Base-by-base conservation (phyloP, 2,329 filamentous ascomycete species). In the Cladophialophora immunda region DNA sequence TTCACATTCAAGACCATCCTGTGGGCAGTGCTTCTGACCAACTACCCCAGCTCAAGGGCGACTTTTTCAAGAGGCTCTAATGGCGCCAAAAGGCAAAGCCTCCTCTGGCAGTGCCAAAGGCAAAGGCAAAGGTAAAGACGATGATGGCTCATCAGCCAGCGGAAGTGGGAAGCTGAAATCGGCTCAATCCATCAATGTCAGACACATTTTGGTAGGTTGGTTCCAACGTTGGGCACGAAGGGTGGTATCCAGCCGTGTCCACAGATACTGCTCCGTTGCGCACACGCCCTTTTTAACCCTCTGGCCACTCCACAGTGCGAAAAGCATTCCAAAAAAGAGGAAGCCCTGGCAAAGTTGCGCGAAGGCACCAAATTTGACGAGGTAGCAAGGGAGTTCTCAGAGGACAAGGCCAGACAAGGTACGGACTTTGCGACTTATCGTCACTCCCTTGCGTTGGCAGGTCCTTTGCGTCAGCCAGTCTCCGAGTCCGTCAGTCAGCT, bases 291-390 rank as follows among this genome's bases (percentile, higher is more conserved):
- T 50, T 50, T 25, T 25, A 25, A 22, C 19, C 8, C 45, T 54
- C 59, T 47, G 27, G 15, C 25, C n/a, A 25, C 27, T 34, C 4
- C 34, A 32, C 58, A 84, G 74, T 90, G 87, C 76, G 87, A 87
- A 73, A 90, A 90, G 76, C 84, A 88, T 77, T 81, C 82, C 54
- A 89, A 88, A 76, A 90, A 89, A 73, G 87, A 90, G 80, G 86
- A 89, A 75, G 88, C 88, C 2, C 74, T 89, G 3, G 83, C 84
- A 69, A 89, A 89, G 73, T 75, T 90, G 17, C 81, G 84, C 54
- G 82, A 83, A 29, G 88, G 88, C 4, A 79, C 78, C 13, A 89
- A 89, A 72, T 90, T 90, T 72, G 87, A 90, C 72, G 87, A 89
- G 15, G 87, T 90, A 1, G 88, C 87, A 17, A 77, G 86, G 58